Conservation (phyloP, 2,329 filamentous ascomycete species). For the Trichophyton verrucosum region DNA sequence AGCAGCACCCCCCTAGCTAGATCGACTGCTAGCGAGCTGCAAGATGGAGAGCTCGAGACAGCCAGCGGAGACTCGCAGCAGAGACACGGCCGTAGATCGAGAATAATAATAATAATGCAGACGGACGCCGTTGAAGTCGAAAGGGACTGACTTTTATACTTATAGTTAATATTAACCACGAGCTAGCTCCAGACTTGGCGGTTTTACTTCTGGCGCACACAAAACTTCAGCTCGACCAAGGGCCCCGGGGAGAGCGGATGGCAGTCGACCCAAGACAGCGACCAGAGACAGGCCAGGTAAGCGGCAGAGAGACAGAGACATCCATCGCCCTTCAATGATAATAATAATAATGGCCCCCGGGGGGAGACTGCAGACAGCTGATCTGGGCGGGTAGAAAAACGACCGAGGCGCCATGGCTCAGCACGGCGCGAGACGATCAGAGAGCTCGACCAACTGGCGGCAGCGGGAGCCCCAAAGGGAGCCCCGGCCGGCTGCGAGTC, state of each 20-base stretch:
- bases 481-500: neutral
- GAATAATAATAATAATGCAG: too few relatives aligned
- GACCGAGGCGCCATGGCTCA: neutral
- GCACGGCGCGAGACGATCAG: neutral
- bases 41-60: too few relatives aligned
- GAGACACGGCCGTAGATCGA: too few relatives aligned
- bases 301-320: neutral
- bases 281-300: neutral
- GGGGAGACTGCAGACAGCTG: neutral
- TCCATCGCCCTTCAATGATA: too few relatives aligned
- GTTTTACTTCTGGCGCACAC: too few relatives aligned
- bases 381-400: neutral
- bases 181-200: too few relatives aligned
- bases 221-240: too few relatives aligned
- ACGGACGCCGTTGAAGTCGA: too few relatives aligned
- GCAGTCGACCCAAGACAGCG: neutral
- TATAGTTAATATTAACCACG: too few relatives aligned
- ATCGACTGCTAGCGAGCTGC: neutral
- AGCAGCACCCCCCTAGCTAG: neutral
- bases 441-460: conserved; percentile 4
- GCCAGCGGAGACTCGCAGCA: too few relatives aligned
- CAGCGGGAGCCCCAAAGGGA: neutral
- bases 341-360: neutral
- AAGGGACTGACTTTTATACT: too few relatives aligned
- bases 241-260: neutral